Conservation (phyloP, 306 rosid genomes). For the Ammopiptanthus mongolicus region DNA sequence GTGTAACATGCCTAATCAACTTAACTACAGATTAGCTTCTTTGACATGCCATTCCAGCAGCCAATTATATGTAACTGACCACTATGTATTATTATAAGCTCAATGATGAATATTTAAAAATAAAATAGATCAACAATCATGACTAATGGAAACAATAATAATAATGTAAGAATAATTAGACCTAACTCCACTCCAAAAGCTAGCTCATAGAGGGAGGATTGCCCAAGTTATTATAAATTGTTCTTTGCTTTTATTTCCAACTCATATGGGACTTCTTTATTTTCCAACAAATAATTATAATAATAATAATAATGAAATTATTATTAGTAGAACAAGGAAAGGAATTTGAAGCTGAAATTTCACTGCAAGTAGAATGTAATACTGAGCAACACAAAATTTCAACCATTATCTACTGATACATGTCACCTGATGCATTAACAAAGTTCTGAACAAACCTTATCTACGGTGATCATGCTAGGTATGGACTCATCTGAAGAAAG, state of each 20-base stretch:
- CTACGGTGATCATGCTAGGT: conserved; percentile 61
- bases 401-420: not conserved
- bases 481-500: conserved; percentile 68
- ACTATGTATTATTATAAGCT: not conserved
- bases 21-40: not conserved
- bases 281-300: no score
- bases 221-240: no score
- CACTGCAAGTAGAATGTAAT: conserved; percentile 15
- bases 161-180: no score
- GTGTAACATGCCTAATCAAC: not conserved
- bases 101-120: not conserved
- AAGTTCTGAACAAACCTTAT: conserved; percentile 62
- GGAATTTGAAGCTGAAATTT: not conserved
- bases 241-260: no score
- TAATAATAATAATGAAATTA: not conserved
- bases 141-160: no score
- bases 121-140: not conserved
- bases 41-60: not conserved
- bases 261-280: no score
- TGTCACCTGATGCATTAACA: conserved; percentile 22
- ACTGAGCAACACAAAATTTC: not conserved
- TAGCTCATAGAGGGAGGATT: no score
- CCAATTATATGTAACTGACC: not conserved
- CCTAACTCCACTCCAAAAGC: no score
- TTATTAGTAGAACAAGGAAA: not conserved